Evolutionary conservation across 306 rosid species (phyloP).

Genomic region (Cucurbita maxima): DNA sequence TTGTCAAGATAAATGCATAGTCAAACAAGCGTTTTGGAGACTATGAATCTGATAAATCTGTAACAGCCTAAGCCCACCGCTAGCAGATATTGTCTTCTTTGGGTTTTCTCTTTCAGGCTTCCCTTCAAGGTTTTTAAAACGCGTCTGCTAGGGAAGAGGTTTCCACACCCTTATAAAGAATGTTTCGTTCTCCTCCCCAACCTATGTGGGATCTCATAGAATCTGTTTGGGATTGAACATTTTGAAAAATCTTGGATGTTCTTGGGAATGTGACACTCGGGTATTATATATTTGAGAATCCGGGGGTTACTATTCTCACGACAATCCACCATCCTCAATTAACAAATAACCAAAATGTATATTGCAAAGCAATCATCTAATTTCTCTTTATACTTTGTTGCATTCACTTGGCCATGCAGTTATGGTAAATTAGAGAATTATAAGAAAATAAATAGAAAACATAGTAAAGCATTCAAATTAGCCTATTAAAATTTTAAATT

Average conservation of each 20-base stretch:
- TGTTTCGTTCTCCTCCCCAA: too few species aligned
- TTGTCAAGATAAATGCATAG: neutral
- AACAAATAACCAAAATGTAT: neutral
- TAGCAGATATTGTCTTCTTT: too few species aligned
- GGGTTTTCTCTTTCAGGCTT: too few species aligned
- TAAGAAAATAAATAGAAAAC: neutral
- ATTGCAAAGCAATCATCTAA: neutral
- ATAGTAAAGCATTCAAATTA: neutral
- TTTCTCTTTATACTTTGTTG: neutral
- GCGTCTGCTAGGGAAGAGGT: too few species aligned
- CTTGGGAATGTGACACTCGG: neutral
- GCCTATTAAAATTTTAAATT: neutral
- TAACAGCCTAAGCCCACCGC: too few species aligned
- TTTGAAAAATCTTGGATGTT: neutral
- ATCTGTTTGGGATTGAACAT: neutral
- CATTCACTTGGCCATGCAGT: neutral
- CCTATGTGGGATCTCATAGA: too few species aligned
- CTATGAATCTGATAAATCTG: neutral
- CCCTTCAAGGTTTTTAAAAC: too few species aligned
- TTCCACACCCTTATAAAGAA: too few species aligned
- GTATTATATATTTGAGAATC: neutral
- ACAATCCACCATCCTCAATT: neutral
- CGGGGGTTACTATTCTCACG: neutral
- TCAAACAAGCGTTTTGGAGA: neutral
- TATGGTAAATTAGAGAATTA: neutral